These are phyloP conservation scores for Phycomyces blakesleeanus DNA, from an alignment of 192 early-diverging fungal genomes.

Conservation along the genomic window DNA sequence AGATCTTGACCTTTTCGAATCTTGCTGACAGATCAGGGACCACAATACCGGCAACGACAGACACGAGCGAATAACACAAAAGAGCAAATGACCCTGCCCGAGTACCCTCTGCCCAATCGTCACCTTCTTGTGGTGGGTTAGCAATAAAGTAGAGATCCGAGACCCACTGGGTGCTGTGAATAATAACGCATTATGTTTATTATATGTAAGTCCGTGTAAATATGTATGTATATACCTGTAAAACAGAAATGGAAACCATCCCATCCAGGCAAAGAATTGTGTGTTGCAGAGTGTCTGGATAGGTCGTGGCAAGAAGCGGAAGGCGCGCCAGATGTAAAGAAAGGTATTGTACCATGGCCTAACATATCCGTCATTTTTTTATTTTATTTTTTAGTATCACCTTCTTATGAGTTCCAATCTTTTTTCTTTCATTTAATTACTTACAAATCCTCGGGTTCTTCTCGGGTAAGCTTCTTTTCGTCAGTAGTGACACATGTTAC, in stretches of 20 bases:
- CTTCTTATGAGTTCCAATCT: conserved; percentile 1
- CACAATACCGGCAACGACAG: conserved; percentile 57
- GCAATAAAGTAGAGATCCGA: conserved; percentile 45
- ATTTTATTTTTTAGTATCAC: not conserved
- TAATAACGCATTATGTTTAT: not conserved
- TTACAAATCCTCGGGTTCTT: conserved; percentile 33
- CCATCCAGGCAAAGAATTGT: conserved; percentile 95
- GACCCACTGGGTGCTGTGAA: conserved; percentile 60
- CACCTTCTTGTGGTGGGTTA: conserved; percentile 17
- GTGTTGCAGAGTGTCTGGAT: conserved; percentile 79
- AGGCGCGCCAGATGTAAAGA: conserved; percentile 49
- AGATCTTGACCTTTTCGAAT: conserved; percentile 28
- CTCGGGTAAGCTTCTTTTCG: conserved; percentile 41
- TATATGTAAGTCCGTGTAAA: conserved; percentile 1
- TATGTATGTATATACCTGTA: conserved; percentile 65
- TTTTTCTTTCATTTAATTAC: too few species aligned
- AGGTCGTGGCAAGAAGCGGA: conserved; percentile 62
- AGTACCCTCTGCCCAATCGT: conserved; percentile 49
- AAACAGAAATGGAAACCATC: conserved; percentile 95
- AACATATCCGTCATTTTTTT: not conserved
- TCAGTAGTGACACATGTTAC: conserved; percentile 65
- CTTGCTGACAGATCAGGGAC: conserved; percentile 50
- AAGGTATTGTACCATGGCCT: conserved; percentile 45
- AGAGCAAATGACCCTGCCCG: conserved; percentile 86
- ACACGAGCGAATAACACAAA: conserved; percentile 71